A percentile compares a stretch with the other conserved stretches of the same genome.
Evolutionary conservation across 148 eudicot genomes (phyloP).

Genomic region (Pouteria glomerata): DNA sequence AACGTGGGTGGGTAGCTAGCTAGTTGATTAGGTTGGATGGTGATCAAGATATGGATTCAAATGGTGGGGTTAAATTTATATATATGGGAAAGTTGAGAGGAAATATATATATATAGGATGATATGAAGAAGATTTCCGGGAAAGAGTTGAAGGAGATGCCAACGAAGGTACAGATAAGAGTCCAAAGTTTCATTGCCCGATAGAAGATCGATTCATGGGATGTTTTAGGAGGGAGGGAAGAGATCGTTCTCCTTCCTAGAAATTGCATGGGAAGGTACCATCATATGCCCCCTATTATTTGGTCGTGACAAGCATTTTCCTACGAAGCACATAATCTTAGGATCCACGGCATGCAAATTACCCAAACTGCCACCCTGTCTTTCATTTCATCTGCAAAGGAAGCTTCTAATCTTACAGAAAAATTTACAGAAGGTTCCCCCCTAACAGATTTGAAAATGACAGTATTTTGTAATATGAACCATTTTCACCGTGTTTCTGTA

Average conservation of each 20-base stretch:
- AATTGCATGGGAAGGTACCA: constrained; percentile 8
- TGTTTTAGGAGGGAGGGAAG: not conserved
- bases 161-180: not conserved
- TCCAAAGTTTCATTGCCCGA: not conserved
- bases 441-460: no score
- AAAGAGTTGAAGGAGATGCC: not conserved
- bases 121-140: not conserved
- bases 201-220: not conserved
- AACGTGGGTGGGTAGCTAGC: not conserved
- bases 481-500: no score
- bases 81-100: no score
- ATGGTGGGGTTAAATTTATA: not conserved
- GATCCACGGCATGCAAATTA: no score
- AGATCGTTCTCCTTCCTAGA: constrained; percentile 11
- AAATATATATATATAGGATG: not conserved
- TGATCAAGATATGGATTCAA: not conserved
- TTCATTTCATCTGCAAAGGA: no score
- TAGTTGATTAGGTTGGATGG: not conserved
- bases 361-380: no score
- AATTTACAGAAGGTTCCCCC: no score
- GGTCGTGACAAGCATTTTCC: no score
- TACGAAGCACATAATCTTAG: no score
- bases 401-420: no score
- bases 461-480: no score
- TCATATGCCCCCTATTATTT: no score